A percentile compares a stretch with the other conserved stretches of the same genome.
Evolutionary conservation across 2,329 filamentous ascomycete genomes (phyloP).

Genomic region (Dryadomyces quercivorus): DNA sequence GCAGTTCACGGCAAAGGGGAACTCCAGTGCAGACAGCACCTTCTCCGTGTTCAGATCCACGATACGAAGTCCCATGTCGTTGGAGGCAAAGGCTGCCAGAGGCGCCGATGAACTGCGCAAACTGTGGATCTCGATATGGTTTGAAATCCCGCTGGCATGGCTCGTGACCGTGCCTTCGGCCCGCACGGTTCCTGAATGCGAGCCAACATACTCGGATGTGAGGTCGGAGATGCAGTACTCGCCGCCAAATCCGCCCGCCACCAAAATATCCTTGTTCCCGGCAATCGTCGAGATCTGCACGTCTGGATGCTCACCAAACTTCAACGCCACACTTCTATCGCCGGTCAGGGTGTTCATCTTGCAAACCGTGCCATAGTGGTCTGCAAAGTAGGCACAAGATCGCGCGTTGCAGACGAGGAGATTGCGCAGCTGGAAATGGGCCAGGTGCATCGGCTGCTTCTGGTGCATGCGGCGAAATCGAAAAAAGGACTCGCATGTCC

Average conservation of each 20-base stretch:
- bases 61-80: slow-evolving; percentile 46
- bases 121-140: slow-evolving; percentile 48
- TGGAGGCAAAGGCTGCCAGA: slow-evolving; percentile 48
- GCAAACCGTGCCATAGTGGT: slow-evolving; percentile 33
- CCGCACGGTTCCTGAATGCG: slow-evolving; percentile 20
- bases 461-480: slow-evolving; percentile 46
- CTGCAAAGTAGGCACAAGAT: slow-evolving; percentile 45
- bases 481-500: slow-evolving; percentile 37
- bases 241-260: slow-evolving; percentile 47
- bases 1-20: slow-evolving; percentile 57
- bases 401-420: slow-evolving; percentile 44
- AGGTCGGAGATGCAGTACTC: slow-evolving; percentile 39
- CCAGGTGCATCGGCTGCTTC: slow-evolving; percentile 37
- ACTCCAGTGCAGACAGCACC: slow-evolving; percentile 40
- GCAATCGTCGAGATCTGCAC: slow-evolving; percentile 38
- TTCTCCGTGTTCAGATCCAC: slow-evolving; percentile 47
- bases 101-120: slow-evolving; percentile 39
- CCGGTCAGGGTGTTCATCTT: slow-evolving; percentile 39
- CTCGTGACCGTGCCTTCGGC: slow-evolving; percentile 35
- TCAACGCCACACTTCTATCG: slow-evolving; percentile 30
- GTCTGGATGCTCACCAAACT: slow-evolving; percentile 24
- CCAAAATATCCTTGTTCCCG: slow-evolving; percentile 39
- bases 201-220: slow-evolving; percentile 19
- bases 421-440: slow-evolving; percentile 57
- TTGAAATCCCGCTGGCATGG: slow-evolving; percentile 45